Evolutionary conservation across 192 early-diverging fungal genomes (phyloP).

Genomic region (Podila epicladia): DNA sequence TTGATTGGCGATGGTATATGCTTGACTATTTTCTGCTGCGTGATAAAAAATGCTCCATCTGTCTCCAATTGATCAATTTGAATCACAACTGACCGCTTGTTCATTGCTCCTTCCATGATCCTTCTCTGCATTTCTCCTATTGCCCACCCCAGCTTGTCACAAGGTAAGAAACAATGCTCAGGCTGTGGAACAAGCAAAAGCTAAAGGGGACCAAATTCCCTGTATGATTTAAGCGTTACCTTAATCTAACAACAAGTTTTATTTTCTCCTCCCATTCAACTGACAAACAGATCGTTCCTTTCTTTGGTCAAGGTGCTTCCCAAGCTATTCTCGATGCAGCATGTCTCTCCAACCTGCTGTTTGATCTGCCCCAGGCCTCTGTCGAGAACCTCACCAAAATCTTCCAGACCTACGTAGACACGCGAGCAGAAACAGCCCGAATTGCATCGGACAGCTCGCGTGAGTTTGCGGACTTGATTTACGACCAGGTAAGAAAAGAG

Average conservation of each 20-base stretch:
- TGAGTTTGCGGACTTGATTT: conserved; percentile 50
- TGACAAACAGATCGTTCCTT: conserved; percentile 34
- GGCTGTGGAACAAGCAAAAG: too few species aligned
- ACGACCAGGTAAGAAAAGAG: conserved; percentile 20
- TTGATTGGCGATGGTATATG: conserved; percentile 31
- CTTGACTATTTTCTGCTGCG: neutral
- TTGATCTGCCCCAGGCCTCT: neutral
- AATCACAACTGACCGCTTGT: neutral
- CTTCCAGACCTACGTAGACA: conserved; percentile 38
- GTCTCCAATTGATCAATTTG: neutral
- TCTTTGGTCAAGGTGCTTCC: conserved; percentile 49
- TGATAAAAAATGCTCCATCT: too few species aligned
- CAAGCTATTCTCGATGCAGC: conserved; percentile 42
- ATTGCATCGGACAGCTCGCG: conserved; percentile 42
- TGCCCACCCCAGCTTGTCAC: conserved; percentile 13
- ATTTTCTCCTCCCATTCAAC: neutral
- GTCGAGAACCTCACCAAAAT: neutral
- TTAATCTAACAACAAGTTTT: neutral
- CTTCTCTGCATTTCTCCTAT: neutral
- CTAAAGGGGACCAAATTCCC: too few species aligned
- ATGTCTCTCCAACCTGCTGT: conserved; percentile 27
- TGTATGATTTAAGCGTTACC: neutral
- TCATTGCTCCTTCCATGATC: neutral
- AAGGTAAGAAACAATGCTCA: conserved; percentile 15
- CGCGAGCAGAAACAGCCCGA: conserved; percentile 26